phyloP scores from a whole-genome alignment of 2,329 filamentous ascomycete genomes.

The Waltergamsia citrina region DNA sequence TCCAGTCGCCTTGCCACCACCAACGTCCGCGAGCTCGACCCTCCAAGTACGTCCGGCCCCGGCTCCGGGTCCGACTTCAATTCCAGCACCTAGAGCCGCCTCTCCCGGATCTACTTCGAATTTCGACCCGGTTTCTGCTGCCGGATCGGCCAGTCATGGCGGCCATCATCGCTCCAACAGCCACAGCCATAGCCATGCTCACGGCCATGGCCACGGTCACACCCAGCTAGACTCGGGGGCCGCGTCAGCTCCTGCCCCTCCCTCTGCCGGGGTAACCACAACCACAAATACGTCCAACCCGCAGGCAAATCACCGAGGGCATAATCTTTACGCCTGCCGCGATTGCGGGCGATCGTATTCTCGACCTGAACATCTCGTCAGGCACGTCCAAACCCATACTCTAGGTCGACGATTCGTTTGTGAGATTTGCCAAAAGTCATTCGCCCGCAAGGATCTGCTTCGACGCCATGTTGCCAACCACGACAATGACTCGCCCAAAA shows the following conservation, averaged over 20 bases:
- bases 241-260: neutral
- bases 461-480: conserved; percentile 44
- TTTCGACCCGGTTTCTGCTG: neutral
- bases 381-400: conserved; percentile 41
- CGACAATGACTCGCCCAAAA: conserved; percentile 36
- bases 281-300: neutral
- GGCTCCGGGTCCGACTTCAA: neutral
- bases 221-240: neutral
- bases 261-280: neutral
- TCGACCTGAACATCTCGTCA: conserved; percentile 42
- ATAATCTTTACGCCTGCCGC: conserved; percentile 37
- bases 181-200: neutral
- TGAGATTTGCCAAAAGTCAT: conserved; percentile 41
- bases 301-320: conserved; percentile 11
- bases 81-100: neutral
- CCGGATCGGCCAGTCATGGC: neutral
- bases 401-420: conserved; percentile 39
- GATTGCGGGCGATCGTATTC: conserved; percentile 42
- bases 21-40: conserved; percentile 2
- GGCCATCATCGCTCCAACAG: neutral
- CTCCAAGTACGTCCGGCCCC: conserved; percentile 4
- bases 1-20: conserved; percentile 1
- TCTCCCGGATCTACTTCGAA: neutral
- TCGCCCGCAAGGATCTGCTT: conserved; percentile 42
- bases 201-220: neutral